Evolutionary conservation across 1,284 basidiomycete genomes (phyloP), one percentile per base, ranked within the genome.

Genomic region (Cutaneotrichosporon mucoides): DNA sequence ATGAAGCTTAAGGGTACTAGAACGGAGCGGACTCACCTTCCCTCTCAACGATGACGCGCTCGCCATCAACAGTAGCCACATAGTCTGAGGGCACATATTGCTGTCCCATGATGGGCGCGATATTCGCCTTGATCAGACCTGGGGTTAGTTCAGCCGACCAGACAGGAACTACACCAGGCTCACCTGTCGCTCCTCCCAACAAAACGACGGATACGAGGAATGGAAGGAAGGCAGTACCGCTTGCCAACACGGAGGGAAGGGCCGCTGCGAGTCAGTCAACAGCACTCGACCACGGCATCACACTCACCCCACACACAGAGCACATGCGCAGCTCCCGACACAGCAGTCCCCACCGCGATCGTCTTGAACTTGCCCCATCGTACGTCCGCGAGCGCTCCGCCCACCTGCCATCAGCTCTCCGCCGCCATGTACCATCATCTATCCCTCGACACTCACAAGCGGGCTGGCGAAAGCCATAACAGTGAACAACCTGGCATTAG

Each of bases 361-460:
- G 88, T 88, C 74, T 87, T 88, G 82, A 83, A 90, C 16, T 88
- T 84, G 46, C 88, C 88, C 81, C 83, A 85, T 53, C 84, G 81
- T 53, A 65, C 66, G 62, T 76, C 61, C 13, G 88, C 86, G 47
- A 90, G 79, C 68, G 86, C 41, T 10, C 48, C 56, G 9, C 46
- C 48, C 12, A 16, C 36, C 38, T 57, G 15, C 10, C 42, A 9
- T 41, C 49, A 57, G 43, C 33, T 9, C 5, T 4, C 6, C 38
- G 11, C 7, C 15, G n/a, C n/a, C n/a, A n/a, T n/a, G n/a, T n/a
- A n/a, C n/a, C n/a, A n/a, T n/a, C n/a, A n/a, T n/a, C n/a, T n/a
- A n/a, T n/a, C n/a, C n/a, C n/a, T n/a, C n/a, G 42, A 4, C 6
- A 41, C 67, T 57, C 51, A 69, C 66, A 16, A 69, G 47, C 5